These are phyloP conservation scores for Phoenix dactylifera DNA, from an alignment of 176 grass and related monocot genomes.

Conservation along the genomic window DNA sequence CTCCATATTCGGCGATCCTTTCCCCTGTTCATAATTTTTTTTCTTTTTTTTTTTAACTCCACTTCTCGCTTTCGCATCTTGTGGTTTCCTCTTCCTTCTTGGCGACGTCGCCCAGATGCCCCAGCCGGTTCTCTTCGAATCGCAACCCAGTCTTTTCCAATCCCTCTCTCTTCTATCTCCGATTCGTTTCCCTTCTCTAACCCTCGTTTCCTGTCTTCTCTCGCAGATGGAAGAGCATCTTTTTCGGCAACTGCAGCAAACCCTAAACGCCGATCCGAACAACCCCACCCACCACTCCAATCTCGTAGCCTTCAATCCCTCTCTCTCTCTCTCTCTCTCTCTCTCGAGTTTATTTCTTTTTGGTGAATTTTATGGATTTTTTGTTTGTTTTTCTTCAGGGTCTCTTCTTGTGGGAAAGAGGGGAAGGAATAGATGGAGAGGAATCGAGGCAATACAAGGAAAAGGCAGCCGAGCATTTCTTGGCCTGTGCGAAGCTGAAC, in stretches of 20 bases:
- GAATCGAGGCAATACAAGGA: constrained; percentile 32
- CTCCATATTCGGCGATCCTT: too few species aligned
- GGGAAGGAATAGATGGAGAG: constrained; percentile 23
- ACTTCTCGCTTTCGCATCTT: too few species aligned
- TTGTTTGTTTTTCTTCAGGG: constrained; percentile 22
- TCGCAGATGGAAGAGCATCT: constrained; percentile 32
- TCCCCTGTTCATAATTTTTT: too few species aligned
- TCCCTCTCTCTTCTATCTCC: too few species aligned
- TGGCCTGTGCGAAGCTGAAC: constrained; percentile 74
- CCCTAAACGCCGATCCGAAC: constrained; percentile 42
- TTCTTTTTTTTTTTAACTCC: too few species aligned
- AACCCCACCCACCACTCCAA: constrained; percentile 44
- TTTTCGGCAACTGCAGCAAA: constrained; percentile 35
- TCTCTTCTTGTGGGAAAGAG: constrained; percentile 51
- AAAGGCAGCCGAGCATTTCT: constrained; percentile 56
- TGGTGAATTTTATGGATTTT: background rate
- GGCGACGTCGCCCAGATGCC: too few species aligned
- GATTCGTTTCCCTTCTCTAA: too few species aligned
- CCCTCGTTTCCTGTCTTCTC: background rate
- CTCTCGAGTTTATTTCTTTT: constrained; percentile 1
- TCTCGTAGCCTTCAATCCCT: constrained; percentile 23
- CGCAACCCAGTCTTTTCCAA: too few species aligned
- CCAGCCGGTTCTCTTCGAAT: too few species aligned
- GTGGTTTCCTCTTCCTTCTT: too few species aligned
- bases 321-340: background rate